These are phyloP conservation scores for Saksenaea oblongispora DNA, from an alignment of 371 early-diverging fungal genomes.

Conservation along the genomic window DNA sequence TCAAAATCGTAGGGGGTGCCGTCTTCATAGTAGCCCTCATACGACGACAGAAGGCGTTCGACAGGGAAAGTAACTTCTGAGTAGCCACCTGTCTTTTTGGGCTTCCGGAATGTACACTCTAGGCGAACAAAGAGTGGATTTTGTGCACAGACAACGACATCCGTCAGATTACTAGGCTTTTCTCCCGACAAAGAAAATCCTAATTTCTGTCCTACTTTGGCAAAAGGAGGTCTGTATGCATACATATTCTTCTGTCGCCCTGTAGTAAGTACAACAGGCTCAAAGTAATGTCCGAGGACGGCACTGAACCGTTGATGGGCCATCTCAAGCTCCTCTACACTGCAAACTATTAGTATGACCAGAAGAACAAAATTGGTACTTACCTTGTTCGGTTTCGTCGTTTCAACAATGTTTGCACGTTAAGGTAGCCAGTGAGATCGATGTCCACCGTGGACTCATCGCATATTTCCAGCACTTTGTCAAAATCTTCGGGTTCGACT, in stretches of 20 bases:
- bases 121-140: slow-evolving; percentile 66
- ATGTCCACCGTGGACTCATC: slow-evolving; percentile 67
- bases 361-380: not conserved
- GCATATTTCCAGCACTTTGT: slow-evolving; percentile 65
- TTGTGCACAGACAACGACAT: slow-evolving; percentile 61
- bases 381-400: slow-evolving; percentile 22
- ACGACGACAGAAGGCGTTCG: slow-evolving; percentile 56
- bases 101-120: slow-evolving; percentile 66
- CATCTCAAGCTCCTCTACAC: slow-evolving; percentile 48
- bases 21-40: slow-evolving; percentile 39
- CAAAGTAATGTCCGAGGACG: slow-evolving; percentile 67
- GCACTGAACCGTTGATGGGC: slow-evolving; percentile 56
- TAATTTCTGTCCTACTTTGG: slow-evolving; percentile 42
- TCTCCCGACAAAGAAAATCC: slow-evolving; percentile 40
- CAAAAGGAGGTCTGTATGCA: slow-evolving; percentile 66
- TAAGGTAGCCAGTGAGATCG: slow-evolving; percentile 74
- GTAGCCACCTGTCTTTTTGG: slow-evolving; percentile 36
- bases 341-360: not conserved
- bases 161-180: slow-evolving; percentile 48
- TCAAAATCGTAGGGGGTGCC: slow-evolving; percentile 53
- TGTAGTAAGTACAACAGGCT: slow-evolving; percentile 54
- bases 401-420: slow-evolving; percentile 60
- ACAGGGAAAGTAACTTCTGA: slow-evolving; percentile 55
- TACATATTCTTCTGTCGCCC: slow-evolving; percentile 56
- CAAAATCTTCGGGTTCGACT: slow-evolving; percentile 60